Base-by-base conservation (phyloP, 139 green algal species). In the Volvox reticuliferus region DNA sequence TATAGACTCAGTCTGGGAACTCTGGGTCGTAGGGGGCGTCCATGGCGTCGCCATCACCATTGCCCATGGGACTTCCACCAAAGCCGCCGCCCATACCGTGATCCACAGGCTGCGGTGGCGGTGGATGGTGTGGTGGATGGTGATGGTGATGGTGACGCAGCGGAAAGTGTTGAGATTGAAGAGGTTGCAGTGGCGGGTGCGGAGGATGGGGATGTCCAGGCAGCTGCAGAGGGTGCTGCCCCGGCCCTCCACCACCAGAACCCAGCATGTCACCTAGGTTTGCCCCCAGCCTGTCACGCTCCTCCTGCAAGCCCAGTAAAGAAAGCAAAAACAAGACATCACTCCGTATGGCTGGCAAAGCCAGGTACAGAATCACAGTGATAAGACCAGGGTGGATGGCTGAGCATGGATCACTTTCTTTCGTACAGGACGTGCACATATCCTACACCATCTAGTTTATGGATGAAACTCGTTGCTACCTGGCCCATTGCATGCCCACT, bases 21-120 rank as follows among this genome's bases (percentile, higher is more conserved):
- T 90, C 86, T 12, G 86, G 86, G 30, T 90, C 86, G 50, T 90
- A 90, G 9, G 86, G 86, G 50, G 73, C 73, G 20, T 90, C 86
- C 86, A 90, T 63, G 2, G 71, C 30, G 30, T 90, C 86, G 21
- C 50, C 86, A 14, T 61, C 44, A 30, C 85, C 85, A 16, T 55
- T 80, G 36, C 67, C 65, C 36, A 89, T 68, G 33, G 35, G 61
- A 28, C 83, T 79, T 19, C 83, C 83, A 28, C 83, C 68, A 65
- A 77, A 87, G 36, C 68, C 83, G 0, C 65, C 65, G 35, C 36
- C 67, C 63, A 55, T 20, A 68, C 33, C 65, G 14, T 26, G 50
- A 6, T 86, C 50, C 28, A 73, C 50, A 63, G 44, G 50, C 24
- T 84, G 78, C 78, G 32, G 36, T 36, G n/a, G 36, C 36, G 67